Evolutionary conservation across 2,329 filamentous ascomycete genomes (phyloP).

Genomic region (Exophiala oligosperma): DNA sequence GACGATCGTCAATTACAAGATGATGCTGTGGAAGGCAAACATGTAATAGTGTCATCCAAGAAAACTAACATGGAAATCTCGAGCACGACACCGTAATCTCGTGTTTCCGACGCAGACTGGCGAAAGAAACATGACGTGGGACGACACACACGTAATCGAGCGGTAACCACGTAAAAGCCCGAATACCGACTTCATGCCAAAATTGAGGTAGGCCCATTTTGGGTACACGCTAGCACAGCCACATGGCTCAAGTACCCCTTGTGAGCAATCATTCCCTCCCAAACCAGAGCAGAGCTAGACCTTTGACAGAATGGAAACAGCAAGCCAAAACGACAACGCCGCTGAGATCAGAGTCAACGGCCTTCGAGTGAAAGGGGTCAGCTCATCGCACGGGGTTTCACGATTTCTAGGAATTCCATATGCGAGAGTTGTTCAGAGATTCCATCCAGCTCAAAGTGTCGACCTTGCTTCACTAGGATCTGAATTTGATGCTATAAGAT

Average conservation of each 20-base stretch:
- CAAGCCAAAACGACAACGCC: neutral
- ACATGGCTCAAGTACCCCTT: no score
- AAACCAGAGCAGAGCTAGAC: no score
- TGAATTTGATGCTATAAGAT: neutral
- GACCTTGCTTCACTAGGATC: neutral
- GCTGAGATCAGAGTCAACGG: neutral
- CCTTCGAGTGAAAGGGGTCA: neutral
- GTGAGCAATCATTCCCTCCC: neutral
- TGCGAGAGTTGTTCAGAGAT: neutral
- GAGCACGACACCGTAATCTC: no score
- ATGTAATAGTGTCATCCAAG: neutral
- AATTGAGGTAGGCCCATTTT: no score
- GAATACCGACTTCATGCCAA: no score
- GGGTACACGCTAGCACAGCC: no score
- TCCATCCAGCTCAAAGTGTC: neutral
- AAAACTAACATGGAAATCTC: no score
- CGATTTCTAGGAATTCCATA: neutral
- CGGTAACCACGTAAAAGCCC: no score
- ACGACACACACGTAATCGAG: no score
- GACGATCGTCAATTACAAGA: slow-evolving; percentile 7
- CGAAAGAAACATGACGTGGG: no score
- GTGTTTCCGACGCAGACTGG: no score
- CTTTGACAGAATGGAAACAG: neutral
- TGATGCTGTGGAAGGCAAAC: slow-evolving; percentile 7
- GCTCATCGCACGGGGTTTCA: neutral